phyloP scores from a whole-genome alignment of 768 basidiomycete species.

The Suillus clintonianus region DNA sequence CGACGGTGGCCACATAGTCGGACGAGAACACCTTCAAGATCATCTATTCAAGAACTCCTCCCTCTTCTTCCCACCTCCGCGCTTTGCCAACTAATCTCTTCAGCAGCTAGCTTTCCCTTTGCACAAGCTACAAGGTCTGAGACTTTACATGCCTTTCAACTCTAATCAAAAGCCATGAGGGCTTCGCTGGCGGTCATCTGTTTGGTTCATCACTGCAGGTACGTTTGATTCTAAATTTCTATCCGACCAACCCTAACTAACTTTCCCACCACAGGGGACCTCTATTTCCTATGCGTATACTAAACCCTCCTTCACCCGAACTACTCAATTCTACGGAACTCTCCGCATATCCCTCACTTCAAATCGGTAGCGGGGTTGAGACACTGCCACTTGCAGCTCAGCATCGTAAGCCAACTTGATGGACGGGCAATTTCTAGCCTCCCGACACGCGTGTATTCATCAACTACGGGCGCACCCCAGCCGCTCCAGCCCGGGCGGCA shows the following conservation, averaged over 20 bases:
- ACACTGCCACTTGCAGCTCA: slow-evolving; percentile 30
- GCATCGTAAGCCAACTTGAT: slow-evolving; percentile 35
- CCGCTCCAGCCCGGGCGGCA: slow-evolving; percentile 42
- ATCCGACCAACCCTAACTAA: too few species aligned
- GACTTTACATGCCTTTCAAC: neutral
- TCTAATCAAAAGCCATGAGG: slow-evolving; percentile 39
- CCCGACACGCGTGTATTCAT: slow-evolving; percentile 33
- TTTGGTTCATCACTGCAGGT: slow-evolving; percentile 55
- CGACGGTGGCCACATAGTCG: slow-evolving; percentile 32
- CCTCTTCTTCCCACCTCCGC: neutral
- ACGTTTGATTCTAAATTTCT: slow-evolving; percentile 3
- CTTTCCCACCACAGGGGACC: slow-evolving; percentile 25
- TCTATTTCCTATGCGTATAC: slow-evolving; percentile 20
- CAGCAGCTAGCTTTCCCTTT: slow-evolving; percentile 14
- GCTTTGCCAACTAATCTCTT: neutral
- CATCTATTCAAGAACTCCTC: slow-evolving; percentile 9
- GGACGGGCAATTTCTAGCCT: slow-evolving; percentile 34
- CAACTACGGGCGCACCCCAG: slow-evolving; percentile 31
- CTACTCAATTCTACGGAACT: slow-evolving; percentile 43
- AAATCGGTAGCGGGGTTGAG: slow-evolving; percentile 11
- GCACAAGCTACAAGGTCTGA: neutral
- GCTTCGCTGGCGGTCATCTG: slow-evolving; percentile 58
- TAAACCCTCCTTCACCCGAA: slow-evolving; percentile 36
- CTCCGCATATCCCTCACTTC: slow-evolving; percentile 53
- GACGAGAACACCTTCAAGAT: slow-evolving; percentile 33